Conservation (phyloP, 495 filamentous ascomycete species). For the Aspergillus kassunensis region DNA sequence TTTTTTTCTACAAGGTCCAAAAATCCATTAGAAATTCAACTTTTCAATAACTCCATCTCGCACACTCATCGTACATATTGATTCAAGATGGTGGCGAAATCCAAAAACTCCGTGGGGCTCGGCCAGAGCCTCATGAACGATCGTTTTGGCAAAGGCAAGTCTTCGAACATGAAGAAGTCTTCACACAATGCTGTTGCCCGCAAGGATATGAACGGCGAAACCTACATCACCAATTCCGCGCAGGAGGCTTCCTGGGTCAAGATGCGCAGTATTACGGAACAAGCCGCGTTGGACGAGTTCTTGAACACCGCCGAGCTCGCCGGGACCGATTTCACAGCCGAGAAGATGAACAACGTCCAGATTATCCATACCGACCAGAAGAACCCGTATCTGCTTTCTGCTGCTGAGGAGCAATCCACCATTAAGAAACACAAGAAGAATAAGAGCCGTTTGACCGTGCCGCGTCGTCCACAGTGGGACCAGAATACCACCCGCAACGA, state of each 20-base stretch:
- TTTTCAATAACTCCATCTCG: constrained; percentile 17
- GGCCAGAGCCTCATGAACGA: constrained; percentile 92
- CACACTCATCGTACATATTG: constrained; percentile 12
- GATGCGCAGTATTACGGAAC: constrained; percentile 98
- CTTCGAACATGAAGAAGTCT: constrained; percentile 61
- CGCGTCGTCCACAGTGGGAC: constrained; percentile 87
- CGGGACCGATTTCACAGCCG: constrained; percentile 96
- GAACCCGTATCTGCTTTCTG: constrained; percentile 90
- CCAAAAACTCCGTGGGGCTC: constrained; percentile 89
- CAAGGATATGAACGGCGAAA: constrained; percentile 42
- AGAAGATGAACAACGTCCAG: constrained; percentile 98
- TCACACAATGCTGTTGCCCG: constrained; percentile 58
- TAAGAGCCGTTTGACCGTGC: constrained; percentile 75
- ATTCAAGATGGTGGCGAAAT: constrained; percentile 84
- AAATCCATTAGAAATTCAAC: constrained; percentile 19
- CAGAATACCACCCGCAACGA: constrained; percentile 73
- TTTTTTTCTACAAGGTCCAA: constrained; percentile 23
- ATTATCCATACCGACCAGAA: constrained; percentile 94
- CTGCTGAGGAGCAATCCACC: constrained; percentile 75
- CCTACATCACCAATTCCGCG: constrained; percentile 44
- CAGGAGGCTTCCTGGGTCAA: constrained; percentile 58
- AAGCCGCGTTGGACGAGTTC: constrained; percentile 88
- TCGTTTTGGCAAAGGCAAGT: constrained; percentile 85
- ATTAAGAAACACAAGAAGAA: constrained; percentile 79
- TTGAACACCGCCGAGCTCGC: constrained; percentile 87